Base-by-base conservation (phyloP, 2,329 filamentous ascomycete species). In the Arthrocladium fulminans region DNA sequence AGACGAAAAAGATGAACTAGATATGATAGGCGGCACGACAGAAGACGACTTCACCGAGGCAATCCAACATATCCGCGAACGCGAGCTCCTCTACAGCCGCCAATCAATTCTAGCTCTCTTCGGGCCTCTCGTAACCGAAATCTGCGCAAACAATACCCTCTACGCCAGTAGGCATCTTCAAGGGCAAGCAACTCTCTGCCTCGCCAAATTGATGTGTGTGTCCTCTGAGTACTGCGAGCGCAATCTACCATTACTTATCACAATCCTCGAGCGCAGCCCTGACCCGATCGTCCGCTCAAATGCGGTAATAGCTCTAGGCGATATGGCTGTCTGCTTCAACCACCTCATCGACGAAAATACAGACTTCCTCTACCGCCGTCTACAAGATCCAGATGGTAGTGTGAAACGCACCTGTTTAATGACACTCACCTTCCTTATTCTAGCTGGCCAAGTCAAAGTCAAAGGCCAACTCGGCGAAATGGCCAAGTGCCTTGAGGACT, bases 241-340 rank as follows among this genome's bases (percentile, higher is more conserved):
- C 34, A 94, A 98, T 61, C 76, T 98, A 10, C 86, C 87, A 4
- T 81, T 98, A 2, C 81, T 98, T 51, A 95, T 98, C 67, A 97
- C 90, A 13, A 97, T 98, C 60, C 89, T 98, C 74, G 92, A 98
- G 69, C 83, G 88, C 24, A 96, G 88, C 1, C 80, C 87, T 25
- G 88, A 96, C 60, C 85, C 94, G 1, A 94, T 89, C 15, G 90
- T 94, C 32, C 83, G 92, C 45, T 94, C 87, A 59, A 98, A 98
- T 63, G 87, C 94, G 8, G 94, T 98, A 15, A 94, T 98, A 58
- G 90, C 92, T 0, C 80, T 98, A 0, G 92, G 92, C 32, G 92
- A 98, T 63, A 98, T 98, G 92, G 94, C 94, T 0, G 92, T 98
- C 19, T 96, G 89, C 76, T 98, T 98, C 76, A 98, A 98, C 63